A percentile compares a stretch with the other conserved stretches of the same genome.
phyloP scores from a whole-genome alignment of 73 alveolate species.

The Blepharisma stoltei region DNA sequence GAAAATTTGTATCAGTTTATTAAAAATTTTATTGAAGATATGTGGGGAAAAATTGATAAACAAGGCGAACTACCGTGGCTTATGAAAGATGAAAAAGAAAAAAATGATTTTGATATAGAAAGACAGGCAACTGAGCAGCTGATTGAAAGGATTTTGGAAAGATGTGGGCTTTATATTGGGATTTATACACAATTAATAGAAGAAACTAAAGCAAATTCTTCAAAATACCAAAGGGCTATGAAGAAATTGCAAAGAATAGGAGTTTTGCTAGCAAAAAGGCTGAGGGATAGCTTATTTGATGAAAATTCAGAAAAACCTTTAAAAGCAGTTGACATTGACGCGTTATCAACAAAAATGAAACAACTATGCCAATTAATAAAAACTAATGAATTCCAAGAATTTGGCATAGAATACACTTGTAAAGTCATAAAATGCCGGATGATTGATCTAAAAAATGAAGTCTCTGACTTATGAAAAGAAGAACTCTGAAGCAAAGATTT shows the following conservation, averaged over 20 bases:
- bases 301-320: constrained; percentile 14
- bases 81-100: background rate
- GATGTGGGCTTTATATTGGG: background rate
- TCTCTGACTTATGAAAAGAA: constrained; percentile 13
- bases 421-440: background rate
- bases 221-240: background rate
- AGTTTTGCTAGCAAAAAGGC: background rate
- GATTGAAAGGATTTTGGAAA: background rate
- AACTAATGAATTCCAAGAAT: background rate
- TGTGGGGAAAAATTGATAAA: constrained; percentile 4
- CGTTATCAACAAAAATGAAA: background rate
- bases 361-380: background rate
- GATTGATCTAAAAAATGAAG: background rate
- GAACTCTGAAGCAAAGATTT: constrained; percentile 15
- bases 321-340: constrained; percentile 9
- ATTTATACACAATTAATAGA: background rate
- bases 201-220: background rate
- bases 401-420: background rate
- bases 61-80: constrained; percentile 23
- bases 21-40: background rate
- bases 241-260: background rate
- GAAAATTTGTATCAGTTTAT: background rate
- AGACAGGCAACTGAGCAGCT: background rate
- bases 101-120: background rate
- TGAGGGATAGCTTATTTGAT: background rate